Percentiles rank a stretch among this genome's conserved stretches.
Conservation (phyloP, 208 protist genomes). For the Angomonas deanei region DNA sequence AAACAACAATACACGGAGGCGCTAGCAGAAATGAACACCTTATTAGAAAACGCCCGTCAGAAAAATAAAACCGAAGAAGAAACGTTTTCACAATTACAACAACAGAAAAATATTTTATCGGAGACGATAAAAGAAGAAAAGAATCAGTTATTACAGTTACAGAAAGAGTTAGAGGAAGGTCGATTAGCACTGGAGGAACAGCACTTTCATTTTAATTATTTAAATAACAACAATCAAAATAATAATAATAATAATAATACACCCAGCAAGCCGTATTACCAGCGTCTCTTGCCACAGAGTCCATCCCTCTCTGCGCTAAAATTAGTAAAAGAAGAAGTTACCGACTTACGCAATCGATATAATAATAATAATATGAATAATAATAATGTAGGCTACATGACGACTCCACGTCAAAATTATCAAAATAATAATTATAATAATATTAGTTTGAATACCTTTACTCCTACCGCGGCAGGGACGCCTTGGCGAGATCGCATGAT, state of each 20-base stretch:
- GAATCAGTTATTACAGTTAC: background rate
- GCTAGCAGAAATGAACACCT: too few relatives aligned
- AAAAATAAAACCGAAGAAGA: too few relatives aligned
- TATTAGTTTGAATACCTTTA: background rate
- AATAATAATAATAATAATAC: too few relatives aligned
- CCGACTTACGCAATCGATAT: background rate
- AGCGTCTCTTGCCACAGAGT: background rate
- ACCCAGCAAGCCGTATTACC: background rate
- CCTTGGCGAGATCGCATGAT: constrained; percentile 48
- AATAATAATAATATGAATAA: background rate
- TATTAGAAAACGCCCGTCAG: too few relatives aligned
- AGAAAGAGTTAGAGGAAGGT: background rate
- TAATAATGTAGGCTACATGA: background rate
- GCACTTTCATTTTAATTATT: too few relatives aligned
- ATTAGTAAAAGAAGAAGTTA: background rate
- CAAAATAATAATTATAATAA: background rate
- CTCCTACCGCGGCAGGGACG: background rate
- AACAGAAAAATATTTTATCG: too few relatives aligned
- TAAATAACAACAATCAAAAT: too few relatives aligned
- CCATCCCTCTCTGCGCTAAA: background rate
- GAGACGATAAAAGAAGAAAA: background rate
- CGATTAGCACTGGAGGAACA: background rate
- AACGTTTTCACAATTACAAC: too few relatives aligned
- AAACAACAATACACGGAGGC: too few relatives aligned
- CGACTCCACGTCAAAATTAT: background rate